Conservation (phyloP, 306 rosid species). For the Comarum palustre region DNA sequence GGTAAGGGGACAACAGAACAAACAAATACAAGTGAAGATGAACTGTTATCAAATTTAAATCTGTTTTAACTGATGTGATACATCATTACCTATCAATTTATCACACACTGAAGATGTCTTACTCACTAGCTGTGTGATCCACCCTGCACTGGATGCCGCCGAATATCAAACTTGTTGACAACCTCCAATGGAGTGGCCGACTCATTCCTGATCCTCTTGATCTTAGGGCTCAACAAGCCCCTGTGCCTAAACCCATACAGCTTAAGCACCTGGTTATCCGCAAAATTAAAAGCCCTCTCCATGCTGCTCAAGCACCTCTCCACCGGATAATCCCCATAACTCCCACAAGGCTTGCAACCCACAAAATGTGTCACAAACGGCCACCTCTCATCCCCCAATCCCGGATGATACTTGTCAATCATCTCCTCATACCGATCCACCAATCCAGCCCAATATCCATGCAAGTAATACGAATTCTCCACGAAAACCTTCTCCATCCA, state of each 20-base stretch:
- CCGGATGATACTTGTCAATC: constrained; percentile 94
- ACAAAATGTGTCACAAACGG: constrained; percentile 97
- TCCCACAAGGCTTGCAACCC: constrained; percentile 99
- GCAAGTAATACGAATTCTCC: constrained; percentile 90
- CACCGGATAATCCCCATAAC: constrained; percentile 96
- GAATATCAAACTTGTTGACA: constrained; percentile 75
- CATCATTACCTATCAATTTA: constrained; percentile 39
- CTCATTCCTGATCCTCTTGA: constrained; percentile 89
- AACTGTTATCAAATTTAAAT: constrained; percentile 40
- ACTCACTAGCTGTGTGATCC: constrained; percentile 52
- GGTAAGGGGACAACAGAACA: constrained; percentile 29
- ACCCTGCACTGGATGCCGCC: constrained; percentile 42
- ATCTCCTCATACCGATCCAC: constrained; percentile 96
- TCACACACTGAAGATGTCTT: constrained; percentile 29
- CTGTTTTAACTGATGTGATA: constrained; percentile 31
- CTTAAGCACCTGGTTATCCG: constrained; percentile 88
- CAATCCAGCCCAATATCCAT: constrained; percentile 97
- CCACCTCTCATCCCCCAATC: constrained; percentile 97
- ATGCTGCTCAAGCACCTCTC: constrained; percentile 88
- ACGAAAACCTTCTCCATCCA: constrained; percentile 94
- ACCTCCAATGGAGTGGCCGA: constrained; percentile 66
- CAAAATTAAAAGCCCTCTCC: constrained; percentile 98
- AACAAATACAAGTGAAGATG: constrained; percentile 31
- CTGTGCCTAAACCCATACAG: constrained; percentile 89
- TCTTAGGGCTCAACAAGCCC: constrained; percentile 88